Base-by-base conservation (phyloP, 305 asterid species). In the Solanum hybrid region DNA sequence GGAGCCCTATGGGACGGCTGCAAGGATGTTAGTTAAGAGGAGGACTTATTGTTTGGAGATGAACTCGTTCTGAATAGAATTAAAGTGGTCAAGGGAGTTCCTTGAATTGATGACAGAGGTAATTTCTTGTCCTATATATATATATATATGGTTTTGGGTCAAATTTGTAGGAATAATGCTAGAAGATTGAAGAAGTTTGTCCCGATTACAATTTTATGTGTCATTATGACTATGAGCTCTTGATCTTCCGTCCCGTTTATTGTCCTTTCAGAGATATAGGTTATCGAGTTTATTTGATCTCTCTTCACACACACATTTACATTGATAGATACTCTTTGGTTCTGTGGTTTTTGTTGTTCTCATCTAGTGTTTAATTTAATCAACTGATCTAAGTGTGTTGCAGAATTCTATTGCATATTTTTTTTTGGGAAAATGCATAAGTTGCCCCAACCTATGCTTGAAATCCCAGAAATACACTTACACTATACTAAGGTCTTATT, bases 31-130 rank as follows among this genome's bases (percentile, higher is more conserved):
- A 96, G 91, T 95, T 78, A 97, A 93, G 95, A 90, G 99, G 95
- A 96, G 98, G 96, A 96, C 99, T 22, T 96, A 96, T 89, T 96
- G 99, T 93, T 92, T 97, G 90, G 99, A 97, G 90, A 97, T 97
- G 99, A 97, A 97, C 96, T 97, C 99, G n/a, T 97, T 97, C 89
- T 97, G 93, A 94, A 76, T 6, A 26, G 37, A 77, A 39, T 29
- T 80, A 16, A 29, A 74, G 74, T 42, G 42, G n/a, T 75, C 28
- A 61, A 61, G 29, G 78, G 91, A 79, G 36, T 80, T 89, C 35
- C 57, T 12, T 33, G 33, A 86, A 86, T 76, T 71, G 86, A 83
- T 71, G 71, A 86, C 89, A 80, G 84, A 94, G 97, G 98, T 96
- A 94, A 83, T 34, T 18, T 78, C 24, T 88, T 73, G 81, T 85